Evolutionary conservation across 2,329 filamentous ascomycete genomes (phyloP).

Genomic region (Colletotrichum lupini): DNA sequence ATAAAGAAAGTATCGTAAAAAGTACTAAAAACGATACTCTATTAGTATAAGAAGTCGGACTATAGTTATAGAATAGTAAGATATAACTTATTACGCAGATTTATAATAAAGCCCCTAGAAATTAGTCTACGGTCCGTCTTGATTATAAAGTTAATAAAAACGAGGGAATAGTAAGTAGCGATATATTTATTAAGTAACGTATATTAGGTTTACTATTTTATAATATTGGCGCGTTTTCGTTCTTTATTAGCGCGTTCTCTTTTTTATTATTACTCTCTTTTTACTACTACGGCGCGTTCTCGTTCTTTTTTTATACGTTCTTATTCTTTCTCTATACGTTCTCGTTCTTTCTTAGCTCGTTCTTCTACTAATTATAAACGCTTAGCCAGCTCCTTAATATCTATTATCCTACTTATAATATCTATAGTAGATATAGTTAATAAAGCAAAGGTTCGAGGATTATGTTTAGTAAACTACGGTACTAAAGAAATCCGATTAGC

Average conservation of each 20-base stretch:
- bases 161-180: slow-evolving; percentile 40
- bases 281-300: slow-evolving; percentile 17
- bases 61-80: slow-evolving; percentile 43
- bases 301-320: slow-evolving; percentile 13
- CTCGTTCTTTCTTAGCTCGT: no score
- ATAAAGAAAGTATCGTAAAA: slow-evolving; percentile 43
- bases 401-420: neutral
- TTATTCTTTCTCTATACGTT: slow-evolving; percentile 14
- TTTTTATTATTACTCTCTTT: no score
- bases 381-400: neutral
- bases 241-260: neutral
- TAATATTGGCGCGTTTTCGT: slow-evolving; percentile 35
- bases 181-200: slow-evolving; percentile 48
- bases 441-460: neutral
- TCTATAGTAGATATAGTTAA: neutral
- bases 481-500: neutral
- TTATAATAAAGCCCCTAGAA: slow-evolving; percentile 42
- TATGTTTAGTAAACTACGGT: neutral
- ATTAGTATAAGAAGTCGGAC: slow-evolving; percentile 42
- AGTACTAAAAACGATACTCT: slow-evolving; percentile 38
- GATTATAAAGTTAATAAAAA: slow-evolving; percentile 42
- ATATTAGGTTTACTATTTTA: slow-evolving; percentile 38
- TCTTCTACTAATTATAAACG: neutral
- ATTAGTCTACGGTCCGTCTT: slow-evolving; percentile 40
- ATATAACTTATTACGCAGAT: slow-evolving; percentile 43